Evolutionary conservation across 208 protist species (phyloP), one percentile per base, ranked within the genome.

Genomic region (Blechomonas ayalai): DNA sequence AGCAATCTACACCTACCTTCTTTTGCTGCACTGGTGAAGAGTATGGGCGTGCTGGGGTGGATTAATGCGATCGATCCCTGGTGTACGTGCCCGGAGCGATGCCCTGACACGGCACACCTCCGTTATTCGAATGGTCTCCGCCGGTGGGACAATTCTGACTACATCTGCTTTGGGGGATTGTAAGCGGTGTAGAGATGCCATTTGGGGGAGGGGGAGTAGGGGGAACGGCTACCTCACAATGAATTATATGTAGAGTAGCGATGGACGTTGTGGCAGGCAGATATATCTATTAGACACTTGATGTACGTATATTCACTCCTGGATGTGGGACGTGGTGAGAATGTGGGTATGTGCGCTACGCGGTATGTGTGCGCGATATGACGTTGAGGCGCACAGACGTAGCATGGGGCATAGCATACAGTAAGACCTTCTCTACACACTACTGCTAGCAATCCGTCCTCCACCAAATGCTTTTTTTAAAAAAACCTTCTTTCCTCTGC

Each of bases 81-180:
- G 85, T 19, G 40, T 25, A 18, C 38, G 0, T 5, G 20, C 0
- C 54, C 59, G 8, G 34, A 52, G 6, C 20, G 42, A 3, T 76
- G 60, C 26, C 80, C 85, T 12, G 85, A 93, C 40, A 39, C 49
- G 1, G 44, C 49, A n/a, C 81, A 90, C 31, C 33, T 72, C 7
- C 73, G 75, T 22, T 93, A 90, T 56, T 82, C 69, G 6, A 88
- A 93, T 42, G 70, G 67, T 8, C 60, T 90, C 32, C 77, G 85
- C 16, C 64, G 85, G 0, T 93, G 85, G 85, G 85, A 93, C 40
- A 61, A 73, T 25, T 52, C 59, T 13, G 53, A 71, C 39, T 93
- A 88, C 69, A 78, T 93, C 20, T 85, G 70, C 53, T 78, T 76
- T 37, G 73, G 69, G 6, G 66, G 47, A 51, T 42, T 9, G 37